phyloP scores from a whole-genome alignment of 768 basidiomycete species.

The Sporobolomyces roseus region DNA sequence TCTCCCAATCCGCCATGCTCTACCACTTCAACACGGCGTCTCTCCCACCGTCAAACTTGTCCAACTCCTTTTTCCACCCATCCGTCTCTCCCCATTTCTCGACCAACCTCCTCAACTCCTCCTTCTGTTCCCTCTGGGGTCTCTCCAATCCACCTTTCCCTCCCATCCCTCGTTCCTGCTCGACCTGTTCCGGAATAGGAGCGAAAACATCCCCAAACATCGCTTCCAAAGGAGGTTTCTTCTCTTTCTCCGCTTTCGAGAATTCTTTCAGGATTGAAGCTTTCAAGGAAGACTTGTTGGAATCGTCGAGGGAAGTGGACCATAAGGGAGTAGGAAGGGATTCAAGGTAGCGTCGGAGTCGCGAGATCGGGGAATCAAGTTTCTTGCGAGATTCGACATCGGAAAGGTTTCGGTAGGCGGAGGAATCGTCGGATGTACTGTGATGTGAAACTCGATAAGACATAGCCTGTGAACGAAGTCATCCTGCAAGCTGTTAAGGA shows the following conservation, averaged over 20 bases:
- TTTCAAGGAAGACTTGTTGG: conserved; percentile 64
- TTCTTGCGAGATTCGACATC: conserved; percentile 90
- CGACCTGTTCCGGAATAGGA: conserved; percentile 14
- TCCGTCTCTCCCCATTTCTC: conserved; percentile 80
- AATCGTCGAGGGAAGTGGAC: conserved; percentile 68
- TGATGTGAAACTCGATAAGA: conserved; percentile 76
- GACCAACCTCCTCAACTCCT: conserved; percentile 67
- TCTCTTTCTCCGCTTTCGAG: conserved; percentile 67
- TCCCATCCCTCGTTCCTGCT: conserved; percentile 61
- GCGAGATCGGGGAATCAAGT: conserved; percentile 50
- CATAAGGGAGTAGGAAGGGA: conserved; percentile 61
- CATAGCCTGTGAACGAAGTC: conserved; percentile 26
- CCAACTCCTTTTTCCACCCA: conserved; percentile 75
- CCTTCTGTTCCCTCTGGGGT: conserved; percentile 68
- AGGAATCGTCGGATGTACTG: conserved; percentile 90
- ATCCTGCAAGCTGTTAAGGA: no score
- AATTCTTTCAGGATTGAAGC: conserved; percentile 73
- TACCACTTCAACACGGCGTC: conserved; percentile 50
- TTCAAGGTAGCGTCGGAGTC: conserved; percentile 80
- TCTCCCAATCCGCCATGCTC: no score
- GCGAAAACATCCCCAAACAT: conserved; percentile 84
- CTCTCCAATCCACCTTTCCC: conserved; percentile 69
- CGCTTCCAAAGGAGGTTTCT: conserved; percentile 67
- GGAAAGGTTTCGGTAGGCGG: conserved; percentile 79
- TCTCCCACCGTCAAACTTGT: conserved; percentile 57